Conservation (phyloP, 352 stramenopile species). For the Globisporangium nunn region DNA sequence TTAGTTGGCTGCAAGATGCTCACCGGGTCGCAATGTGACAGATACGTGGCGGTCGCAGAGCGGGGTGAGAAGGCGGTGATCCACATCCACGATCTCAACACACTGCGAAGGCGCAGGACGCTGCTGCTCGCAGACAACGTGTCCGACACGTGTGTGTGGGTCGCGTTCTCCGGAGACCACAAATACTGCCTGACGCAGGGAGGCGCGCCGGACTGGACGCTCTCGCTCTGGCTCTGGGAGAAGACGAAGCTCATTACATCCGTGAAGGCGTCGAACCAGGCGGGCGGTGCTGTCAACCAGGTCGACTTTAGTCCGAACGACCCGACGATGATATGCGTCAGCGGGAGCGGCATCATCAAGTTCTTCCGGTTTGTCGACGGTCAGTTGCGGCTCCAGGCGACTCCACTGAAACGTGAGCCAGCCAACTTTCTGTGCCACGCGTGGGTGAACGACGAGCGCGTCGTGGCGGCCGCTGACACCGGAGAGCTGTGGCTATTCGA, state of each 20-base stretch:
- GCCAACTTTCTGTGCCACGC: conserved; percentile 87
- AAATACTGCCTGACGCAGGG: conserved; percentile 89
- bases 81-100: conserved; percentile 89
- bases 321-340: conserved; percentile 77
- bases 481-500: conserved; percentile 92
- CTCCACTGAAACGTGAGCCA: conserved; percentile 65
- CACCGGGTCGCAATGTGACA: conserved; percentile 1
- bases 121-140: conserved; percentile 73
- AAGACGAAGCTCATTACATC: conserved; percentile 86
- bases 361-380: conserved; percentile 87
- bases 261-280: conserved; percentile 62
- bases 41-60: conserved; percentile 87
- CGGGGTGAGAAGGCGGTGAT: conserved; percentile 72
- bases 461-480: conserved; percentile 84
- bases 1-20: not conserved
- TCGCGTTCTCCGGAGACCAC: conserved; percentile 88
- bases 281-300: conserved; percentile 71
- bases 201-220: conserved; percentile 83
- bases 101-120: conserved; percentile 80
- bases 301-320: conserved; percentile 89
- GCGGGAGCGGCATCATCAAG: conserved; percentile 84
- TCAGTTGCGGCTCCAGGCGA: conserved; percentile 64
- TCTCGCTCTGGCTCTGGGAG: conserved; percentile 90
- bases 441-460: conserved; percentile 89
- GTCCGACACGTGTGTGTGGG: conserved; percentile 62